Percentiles rank a stretch among this genome's conserved stretches.
Evolutionary conservation across 495 filamentous ascomycete species (phyloP).

Genomic region (Podospora pseudopauciseta): DNA sequence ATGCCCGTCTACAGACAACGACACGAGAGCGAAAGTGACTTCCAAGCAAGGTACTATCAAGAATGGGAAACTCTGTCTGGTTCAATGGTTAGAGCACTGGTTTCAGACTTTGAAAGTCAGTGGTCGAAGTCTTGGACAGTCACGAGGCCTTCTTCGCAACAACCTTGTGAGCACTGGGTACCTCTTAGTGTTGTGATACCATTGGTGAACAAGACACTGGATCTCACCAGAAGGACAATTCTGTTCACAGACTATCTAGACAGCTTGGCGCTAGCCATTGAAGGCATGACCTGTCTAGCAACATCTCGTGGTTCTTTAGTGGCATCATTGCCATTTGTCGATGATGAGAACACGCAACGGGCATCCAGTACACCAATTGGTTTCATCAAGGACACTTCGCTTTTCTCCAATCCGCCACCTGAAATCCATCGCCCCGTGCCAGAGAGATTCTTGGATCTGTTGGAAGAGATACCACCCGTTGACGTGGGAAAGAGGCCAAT

Average conservation of each 20-base stretch:
- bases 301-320: background rate
- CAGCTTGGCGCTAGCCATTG: background rate
- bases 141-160: background rate
- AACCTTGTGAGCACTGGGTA: background rate
- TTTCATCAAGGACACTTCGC: background rate
- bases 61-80: background rate
- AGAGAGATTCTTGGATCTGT: background rate
- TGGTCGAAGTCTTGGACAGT: constrained; percentile 8
- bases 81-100: background rate
- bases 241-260: constrained; percentile 10
- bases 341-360: background rate
- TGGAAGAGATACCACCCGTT: background rate
- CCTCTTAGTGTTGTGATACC: background rate
- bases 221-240: constrained; percentile 1
- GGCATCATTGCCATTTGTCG: background rate
- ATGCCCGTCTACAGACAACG: background rate
- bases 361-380: background rate
- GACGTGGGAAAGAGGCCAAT: background rate
- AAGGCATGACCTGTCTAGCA: background rate
- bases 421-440: constrained; percentile 5
- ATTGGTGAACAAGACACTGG: background rate
- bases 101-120: background rate
- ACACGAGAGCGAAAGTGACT: background rate
- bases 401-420: constrained; percentile 11
- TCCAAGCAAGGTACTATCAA: background rate